Evolutionary conservation across 2,329 filamentous ascomycete species (phyloP), one percentile per base, ranked within the genome.

Genomic region (Alternaria gaisen): DNA sequence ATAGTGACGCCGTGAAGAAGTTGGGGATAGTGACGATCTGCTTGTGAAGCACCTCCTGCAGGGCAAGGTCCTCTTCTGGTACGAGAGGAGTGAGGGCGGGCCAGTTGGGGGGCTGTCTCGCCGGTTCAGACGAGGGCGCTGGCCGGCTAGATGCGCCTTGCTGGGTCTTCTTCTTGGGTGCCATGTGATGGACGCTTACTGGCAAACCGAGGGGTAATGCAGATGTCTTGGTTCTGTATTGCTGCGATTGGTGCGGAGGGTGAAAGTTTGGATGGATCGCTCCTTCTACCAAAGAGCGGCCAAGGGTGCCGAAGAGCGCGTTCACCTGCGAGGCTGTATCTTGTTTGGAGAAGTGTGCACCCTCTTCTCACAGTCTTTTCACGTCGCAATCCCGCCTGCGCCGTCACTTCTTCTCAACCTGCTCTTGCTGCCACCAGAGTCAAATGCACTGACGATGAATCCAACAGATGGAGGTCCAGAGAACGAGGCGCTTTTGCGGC

Each of bases 11-110:
- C 0, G 92, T 91, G 81, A 92, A 93, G 76, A 97, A 90, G 63
- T 88, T 90, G 2, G 87, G 85, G 58, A 95, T 84, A 4, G 92
- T 85, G 50, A 93, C 81, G 53, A 97, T 91, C 73, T 93, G 93
- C 63, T 86, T 82, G 0, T 81, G 76, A n/a, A 89, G 75, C 12
- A 88, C 65, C 20, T 86, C 81, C 32, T 88, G 82, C 28, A 92
- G 83, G 8, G 77, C 73, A 14, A 96, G 87, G 67, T 90, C 85
- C 47, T 85, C 81, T 44, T 90, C 80, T 46, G 91, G 90, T 43
- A 93, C 79, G 10, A 88, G 78, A 16, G 92, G 91, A 65, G 85
- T 86, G 75, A 96, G 88, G 22, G 82, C 79, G 36, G 92, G 92
- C 92, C 92, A 94, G 71, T 89, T 82, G 48, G 86, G 85, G 34